Conservation (phyloP, 306 rosid genomes). For the Ziziphus jujuba region DNA sequence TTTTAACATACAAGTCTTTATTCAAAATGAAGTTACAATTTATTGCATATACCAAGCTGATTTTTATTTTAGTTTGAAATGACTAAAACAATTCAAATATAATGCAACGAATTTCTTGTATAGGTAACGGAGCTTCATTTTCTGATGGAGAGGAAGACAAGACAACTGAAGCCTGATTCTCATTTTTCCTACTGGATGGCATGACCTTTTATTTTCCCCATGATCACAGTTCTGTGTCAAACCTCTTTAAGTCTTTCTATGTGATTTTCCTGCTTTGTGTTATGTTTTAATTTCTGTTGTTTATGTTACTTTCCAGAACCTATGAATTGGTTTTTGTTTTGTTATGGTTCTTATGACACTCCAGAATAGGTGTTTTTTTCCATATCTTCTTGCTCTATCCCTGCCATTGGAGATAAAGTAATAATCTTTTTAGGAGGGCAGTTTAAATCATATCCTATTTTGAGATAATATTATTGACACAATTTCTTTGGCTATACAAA, state of each 20-base stretch:
- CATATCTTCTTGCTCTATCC: not conserved
- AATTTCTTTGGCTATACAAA: too few relatives aligned
- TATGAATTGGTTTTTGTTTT: slow-evolving; percentile 1
- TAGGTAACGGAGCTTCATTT: slow-evolving; percentile 23
- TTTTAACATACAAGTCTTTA: not conserved
- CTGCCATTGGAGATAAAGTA: not conserved
- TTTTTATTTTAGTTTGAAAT: not conserved
- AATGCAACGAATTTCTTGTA: not conserved
- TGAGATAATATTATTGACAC: too few relatives aligned
- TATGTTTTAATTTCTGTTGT: not conserved
- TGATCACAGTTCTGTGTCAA: too few relatives aligned
- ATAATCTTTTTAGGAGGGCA: not conserved
- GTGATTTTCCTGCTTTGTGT: too few relatives aligned
- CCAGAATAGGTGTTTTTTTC: not conserved
- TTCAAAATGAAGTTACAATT: not conserved
- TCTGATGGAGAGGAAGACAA: not conserved
- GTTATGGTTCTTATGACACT: slow-evolving; percentile 6
- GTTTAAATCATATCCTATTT: not conserved
- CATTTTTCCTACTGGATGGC: not conserved
- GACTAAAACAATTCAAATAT: too few relatives aligned
- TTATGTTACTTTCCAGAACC: not conserved
- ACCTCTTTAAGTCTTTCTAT: too few relatives aligned
- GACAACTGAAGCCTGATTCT: not conserved
- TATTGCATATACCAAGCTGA: not conserved
- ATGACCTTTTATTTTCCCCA: not conserved